These are phyloP conservation scores for Sutorius eximius DNA, from an alignment of 1,284 basidiomycete species.

Conservation along the genomic window DNA sequence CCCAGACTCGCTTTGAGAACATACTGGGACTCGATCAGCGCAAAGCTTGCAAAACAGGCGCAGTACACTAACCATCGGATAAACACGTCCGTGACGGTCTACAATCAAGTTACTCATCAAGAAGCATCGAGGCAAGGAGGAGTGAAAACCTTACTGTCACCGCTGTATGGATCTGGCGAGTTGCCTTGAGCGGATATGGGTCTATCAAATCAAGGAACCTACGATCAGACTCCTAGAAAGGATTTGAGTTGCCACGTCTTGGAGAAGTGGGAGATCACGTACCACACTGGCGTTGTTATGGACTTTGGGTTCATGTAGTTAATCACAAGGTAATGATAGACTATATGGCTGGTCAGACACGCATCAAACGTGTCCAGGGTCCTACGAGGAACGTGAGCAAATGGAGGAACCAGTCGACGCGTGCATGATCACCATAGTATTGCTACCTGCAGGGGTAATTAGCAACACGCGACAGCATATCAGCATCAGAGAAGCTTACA, in stretches of 20 bases:
- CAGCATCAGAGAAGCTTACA: constrained; percentile 32
- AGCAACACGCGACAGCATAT: neutral
- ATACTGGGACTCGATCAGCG: constrained; percentile 25
- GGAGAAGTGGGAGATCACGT: constrained; percentile 16
- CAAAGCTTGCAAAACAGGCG: neutral
- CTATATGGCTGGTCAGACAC: constrained; percentile 46
- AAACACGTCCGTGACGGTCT: constrained; percentile 47
- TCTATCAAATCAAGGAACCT: constrained; percentile 17
- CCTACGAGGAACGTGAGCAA: constrained; percentile 24
- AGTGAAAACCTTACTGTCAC: constrained; percentile 38
- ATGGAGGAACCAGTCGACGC: neutral
- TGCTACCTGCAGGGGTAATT: constrained; percentile 3
- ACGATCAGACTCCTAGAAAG: constrained; percentile 45
- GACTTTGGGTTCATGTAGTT: constrained; percentile 48
- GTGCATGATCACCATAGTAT: constrained; percentile 21
- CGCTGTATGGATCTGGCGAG: constrained; percentile 43
- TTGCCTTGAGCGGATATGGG: neutral
- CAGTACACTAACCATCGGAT: constrained; percentile 35
- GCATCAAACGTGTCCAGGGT: constrained; percentile 53
- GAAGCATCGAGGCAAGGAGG: neutral
- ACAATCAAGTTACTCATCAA: neutral
- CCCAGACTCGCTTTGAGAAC: constrained; percentile 45
- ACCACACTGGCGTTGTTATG: constrained; percentile 49
- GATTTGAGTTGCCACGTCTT: neutral
- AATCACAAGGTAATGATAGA: constrained; percentile 53